Base-by-base conservation (phyloP, 1,284 basidiomycete species). In the Cutaneotrichosporon sp. region DNA sequence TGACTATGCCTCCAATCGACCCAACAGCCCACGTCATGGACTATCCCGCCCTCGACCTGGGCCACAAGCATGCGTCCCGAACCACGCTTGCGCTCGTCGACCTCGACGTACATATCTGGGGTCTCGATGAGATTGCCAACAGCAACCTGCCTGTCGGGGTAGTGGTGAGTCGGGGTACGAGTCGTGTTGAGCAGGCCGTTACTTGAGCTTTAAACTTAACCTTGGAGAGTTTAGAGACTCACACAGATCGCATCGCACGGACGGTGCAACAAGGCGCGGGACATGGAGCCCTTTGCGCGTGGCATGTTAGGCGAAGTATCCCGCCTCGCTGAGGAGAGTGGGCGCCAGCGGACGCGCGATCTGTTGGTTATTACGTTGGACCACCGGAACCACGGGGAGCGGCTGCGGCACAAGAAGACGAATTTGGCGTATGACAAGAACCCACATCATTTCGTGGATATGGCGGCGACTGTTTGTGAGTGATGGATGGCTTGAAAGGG, bases 321-420 rank as follows among this genome's bases (percentile, higher is more conserved):
- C 13, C 36, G 52, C 16, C 60, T 65, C 8, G 64, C 62, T 1
- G 36, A 65, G 22, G 40, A 40, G 18, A 53, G 65, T 7, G 65
- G 60, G 11, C 63, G 70, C 31, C 46, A 64, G 22, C 66, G 64
- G 38, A 72, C 66, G 51, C 69, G 74, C 57, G 77, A 79, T 61
- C 55, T 79, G 49, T 64, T 81, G 1, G 72, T 81, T 1, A 73
- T 81, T 18, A 79, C 78, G 2, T 59, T 81, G 10, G 90, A 92
- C 70, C 89, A 90, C 69, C 84, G 90, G 4, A 91, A 91, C 71
- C 90, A 92, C 68, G 90, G 90, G 7, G 76, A 77, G 52, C 81
- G 90, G 36, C 73, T 86, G 14, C 76, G 86, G 4, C 81, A 87
- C 59, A 70, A 78, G 22, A 78, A 75, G 22, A 83, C 84, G 16